These are phyloP conservation scores for Limonium bicolor DNA, from an alignment of 148 eudicot genomes.

Conservation along the genomic window DNA sequence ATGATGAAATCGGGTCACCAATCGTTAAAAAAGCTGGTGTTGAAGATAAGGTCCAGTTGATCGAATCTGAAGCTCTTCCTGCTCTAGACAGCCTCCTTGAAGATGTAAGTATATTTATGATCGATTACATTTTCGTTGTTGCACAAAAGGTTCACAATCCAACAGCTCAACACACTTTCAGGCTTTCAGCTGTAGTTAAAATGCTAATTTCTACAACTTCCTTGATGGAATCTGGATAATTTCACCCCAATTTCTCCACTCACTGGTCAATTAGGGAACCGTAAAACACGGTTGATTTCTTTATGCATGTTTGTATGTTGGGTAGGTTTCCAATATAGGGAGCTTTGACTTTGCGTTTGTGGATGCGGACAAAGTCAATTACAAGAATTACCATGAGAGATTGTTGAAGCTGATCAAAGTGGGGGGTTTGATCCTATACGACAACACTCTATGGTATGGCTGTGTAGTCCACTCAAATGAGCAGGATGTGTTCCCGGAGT, in stretches of 20 bases:
- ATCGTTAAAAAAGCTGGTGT: conserved; percentile 6
- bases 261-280: background rate
- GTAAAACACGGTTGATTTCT: background rate
- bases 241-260: background rate
- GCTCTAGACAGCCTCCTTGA: conserved; percentile 2
- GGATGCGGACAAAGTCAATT: conserved; percentile 25
- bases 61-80: conserved; percentile 6
- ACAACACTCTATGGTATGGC: conserved; percentile 29
- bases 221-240: background rate
- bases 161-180: background rate
- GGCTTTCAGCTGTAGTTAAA: background rate
- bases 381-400: conserved; percentile 16
- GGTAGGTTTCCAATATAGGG: conserved; percentile 10
- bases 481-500: background rate
- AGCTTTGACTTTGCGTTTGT: conserved; percentile 21
- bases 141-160: background rate
- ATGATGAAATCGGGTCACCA: conserved; percentile 5
- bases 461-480: too few species aligned
- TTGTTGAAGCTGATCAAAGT: conserved; percentile 16
- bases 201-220: background rate
- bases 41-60: conserved; percentile 5
- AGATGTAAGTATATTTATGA: background rate
- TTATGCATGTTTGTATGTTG: too few species aligned
- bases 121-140: background rate
- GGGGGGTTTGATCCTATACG: conserved; percentile 24